These are phyloP conservation scores for Craspedostauros australis DNA, from an alignment of 108 stramenopile genomes.

Conservation along the genomic window DNA sequence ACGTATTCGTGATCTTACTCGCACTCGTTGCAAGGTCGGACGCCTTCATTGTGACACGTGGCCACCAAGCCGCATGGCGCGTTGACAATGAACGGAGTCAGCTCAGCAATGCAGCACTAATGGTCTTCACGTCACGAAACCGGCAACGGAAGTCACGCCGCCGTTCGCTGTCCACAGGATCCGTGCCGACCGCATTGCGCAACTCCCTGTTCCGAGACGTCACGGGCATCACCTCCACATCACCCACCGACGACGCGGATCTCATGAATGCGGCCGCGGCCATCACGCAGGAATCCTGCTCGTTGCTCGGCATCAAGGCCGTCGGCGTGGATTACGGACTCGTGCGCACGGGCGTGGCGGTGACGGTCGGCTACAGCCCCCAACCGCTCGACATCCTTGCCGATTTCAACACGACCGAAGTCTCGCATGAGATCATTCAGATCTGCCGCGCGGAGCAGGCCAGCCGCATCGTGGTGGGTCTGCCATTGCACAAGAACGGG, in stretches of 20 bases:
- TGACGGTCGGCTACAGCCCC: conserved; percentile 65
- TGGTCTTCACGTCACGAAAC: no score
- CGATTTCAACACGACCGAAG: conserved; percentile 34
- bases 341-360: conserved; percentile 69
- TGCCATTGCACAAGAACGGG: conserved; percentile 80
- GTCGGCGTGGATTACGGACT: conserved; percentile 81
- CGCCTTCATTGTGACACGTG: no score
- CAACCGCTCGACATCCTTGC: conserved; percentile 53
- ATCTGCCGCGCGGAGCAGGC: conserved; percentile 42
- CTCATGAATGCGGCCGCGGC: conserved; percentile 23
- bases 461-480: conserved; percentile 56
- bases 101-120: no score
- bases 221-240: not conserved
- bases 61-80: no score
- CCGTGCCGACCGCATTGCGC: no score
- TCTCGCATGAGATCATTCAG: conserved; percentile 34
- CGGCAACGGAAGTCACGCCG: no score
- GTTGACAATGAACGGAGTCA: no score
- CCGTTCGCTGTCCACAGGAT: no score
- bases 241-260: not conserved
- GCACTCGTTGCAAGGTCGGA: no score
- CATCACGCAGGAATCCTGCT: conserved; percentile 21
- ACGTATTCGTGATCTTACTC: no score
- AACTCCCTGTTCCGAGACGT: no score
- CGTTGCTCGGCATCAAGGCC: conserved; percentile 39